Evolutionary conservation across 805 yeast genomes (phyloP).

Genomic region (Groenewaldozyma salmanticensis): DNA sequence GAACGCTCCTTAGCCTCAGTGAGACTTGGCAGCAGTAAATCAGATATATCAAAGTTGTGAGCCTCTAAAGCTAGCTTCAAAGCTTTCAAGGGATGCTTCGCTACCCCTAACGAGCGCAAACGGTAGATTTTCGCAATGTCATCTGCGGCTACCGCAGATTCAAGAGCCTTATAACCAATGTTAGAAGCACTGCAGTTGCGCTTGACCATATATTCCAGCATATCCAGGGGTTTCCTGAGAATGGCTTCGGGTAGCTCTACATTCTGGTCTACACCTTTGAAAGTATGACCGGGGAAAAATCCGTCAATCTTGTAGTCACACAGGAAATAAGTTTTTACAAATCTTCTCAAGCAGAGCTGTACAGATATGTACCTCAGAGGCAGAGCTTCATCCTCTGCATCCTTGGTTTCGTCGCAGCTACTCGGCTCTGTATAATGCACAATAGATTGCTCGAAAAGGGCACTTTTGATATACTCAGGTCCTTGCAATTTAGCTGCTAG

Average conservation of each 20-base stretch:
- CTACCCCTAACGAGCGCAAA: no score
- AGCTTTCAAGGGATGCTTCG: no score
- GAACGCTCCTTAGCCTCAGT: neutral
- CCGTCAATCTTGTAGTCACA: neutral
- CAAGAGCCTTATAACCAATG: neutral
- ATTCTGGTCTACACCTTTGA: neutral
- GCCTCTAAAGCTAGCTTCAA: neutral
- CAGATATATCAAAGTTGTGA: neutral
- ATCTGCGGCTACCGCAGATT: no score
- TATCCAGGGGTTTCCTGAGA: neutral
- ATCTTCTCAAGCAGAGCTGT: neutral
- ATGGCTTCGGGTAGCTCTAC: neutral
- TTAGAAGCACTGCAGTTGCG: neutral
- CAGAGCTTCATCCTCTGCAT: conserved; percentile 11
- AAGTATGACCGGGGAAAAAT: neutral
- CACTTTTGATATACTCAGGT: conserved; percentile 16
- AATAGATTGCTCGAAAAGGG: neutral
- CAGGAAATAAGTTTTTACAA: neutral
- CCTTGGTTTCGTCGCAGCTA: conserved; percentile 4
- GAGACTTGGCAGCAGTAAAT: neutral
- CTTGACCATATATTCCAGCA: neutral
- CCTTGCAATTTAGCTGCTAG: conserved; percentile 24
- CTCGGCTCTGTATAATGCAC: conserved; percentile 6
- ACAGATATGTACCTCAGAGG: no score
- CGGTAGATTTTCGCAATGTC: no score